Evolutionary conservation across 257 asterid species (phyloP), one percentile per base, ranked within the genome.

Genomic region (Penstemon newberryi): DNA sequence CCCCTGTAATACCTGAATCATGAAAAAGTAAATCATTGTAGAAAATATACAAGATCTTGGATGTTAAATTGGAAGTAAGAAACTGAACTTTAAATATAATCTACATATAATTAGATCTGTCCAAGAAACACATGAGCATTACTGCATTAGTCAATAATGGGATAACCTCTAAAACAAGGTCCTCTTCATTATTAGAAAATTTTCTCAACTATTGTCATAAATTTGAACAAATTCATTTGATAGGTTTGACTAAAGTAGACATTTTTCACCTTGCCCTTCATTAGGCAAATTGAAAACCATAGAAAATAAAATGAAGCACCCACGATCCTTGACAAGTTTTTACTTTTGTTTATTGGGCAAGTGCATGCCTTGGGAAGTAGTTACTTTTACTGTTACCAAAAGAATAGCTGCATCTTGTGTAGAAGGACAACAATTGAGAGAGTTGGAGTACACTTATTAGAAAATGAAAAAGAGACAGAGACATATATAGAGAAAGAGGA

Each of bases 1-100:
- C 60, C 96, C 99, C 65, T 82, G 93, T 59, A 94, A 72, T 65
- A 94, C 96, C 99, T 94, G 91, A 67, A 77, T 54, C 61, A 73
- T 38, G 56, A 64, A 74, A 75, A 69, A 59, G 52, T 52, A 56
- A 67, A 65, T 60, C 56, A 60, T 37, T 33, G 60, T 61, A 69
- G 33, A 25, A 46, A 60, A 77, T 44, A 57, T 15, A 53, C 60
- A 54, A 25, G 46, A n/a, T 46, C 58, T 15, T 42, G 56, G 60
- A 70, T 62, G 51, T 13, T 62, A 43, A 19, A 12, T 43, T 13
- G 6, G 33, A 43, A 44, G 55, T 58, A 15, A 8, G 54, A 60
- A 25, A 56, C 37, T 47, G 41, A 62, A 25, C 67, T 10, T 12
- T 40, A 44, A 40, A 13, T 44, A 43, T 9, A 62, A 43, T 19